A percentile compares a stretch with the other conserved stretches of the same genome.
Evolutionary conservation across 2,329 filamentous ascomycete species (phyloP).

Genomic region (Alternaria atra): DNA sequence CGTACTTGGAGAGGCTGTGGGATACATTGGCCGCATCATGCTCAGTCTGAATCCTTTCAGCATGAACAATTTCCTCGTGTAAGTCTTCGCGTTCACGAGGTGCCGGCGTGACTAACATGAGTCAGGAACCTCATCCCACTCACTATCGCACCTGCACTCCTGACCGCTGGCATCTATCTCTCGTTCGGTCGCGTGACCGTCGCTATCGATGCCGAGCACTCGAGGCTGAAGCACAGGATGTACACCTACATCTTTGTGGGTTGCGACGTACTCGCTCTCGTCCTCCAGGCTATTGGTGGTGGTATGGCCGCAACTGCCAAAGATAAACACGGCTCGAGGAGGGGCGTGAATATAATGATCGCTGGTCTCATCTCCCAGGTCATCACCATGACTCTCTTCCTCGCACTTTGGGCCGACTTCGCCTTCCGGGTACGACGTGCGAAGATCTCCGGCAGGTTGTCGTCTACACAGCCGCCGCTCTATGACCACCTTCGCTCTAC

Average conservation of each 20-base stretch:
- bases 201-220: constrained; percentile 54
- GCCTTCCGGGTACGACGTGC: constrained; percentile 28
- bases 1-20: constrained; percentile 61
- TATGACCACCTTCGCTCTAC: constrained; percentile 29
- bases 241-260: constrained; percentile 67
- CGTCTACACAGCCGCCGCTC: constrained; percentile 30
- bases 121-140: constrained; percentile 61
- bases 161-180: constrained; percentile 64
- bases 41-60: constrained; percentile 63
- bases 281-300: constrained; percentile 65
- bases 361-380: constrained; percentile 66
- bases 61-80: constrained; percentile 60
- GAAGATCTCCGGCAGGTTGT: constrained; percentile 25
- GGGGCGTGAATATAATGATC: constrained; percentile 64
- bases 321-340: constrained; percentile 49
- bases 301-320: constrained; percentile 63
- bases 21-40: constrained; percentile 64
- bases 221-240: constrained; percentile 40
- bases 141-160: constrained; percentile 65
- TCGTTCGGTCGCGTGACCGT: constrained; percentile 64
- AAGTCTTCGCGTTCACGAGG: constrained; percentile 30
- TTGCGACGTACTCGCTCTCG: constrained; percentile 65
- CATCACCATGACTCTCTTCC: constrained; percentile 60
- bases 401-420: constrained; percentile 52
- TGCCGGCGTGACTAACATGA: constrained; percentile 2